Conservation (phyloP, 345 rosid species). For the Ricinus communis region DNA sequence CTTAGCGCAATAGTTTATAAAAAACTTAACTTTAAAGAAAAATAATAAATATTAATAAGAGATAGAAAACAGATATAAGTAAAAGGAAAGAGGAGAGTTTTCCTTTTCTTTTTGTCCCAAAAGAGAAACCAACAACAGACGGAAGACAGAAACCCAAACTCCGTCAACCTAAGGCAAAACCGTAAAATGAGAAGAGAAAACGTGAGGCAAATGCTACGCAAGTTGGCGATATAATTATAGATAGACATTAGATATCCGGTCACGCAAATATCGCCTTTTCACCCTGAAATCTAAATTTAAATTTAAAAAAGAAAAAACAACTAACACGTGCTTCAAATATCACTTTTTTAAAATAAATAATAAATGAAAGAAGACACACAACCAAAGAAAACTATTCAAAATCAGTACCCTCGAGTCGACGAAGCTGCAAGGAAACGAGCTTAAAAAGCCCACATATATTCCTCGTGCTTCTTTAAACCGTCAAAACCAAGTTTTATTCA, state of each 20-base stretch:
- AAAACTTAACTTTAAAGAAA: too few relatives aligned
- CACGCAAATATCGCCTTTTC: slow-evolving; percentile 19
- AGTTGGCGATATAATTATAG: not conserved
- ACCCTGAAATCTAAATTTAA: too few relatives aligned
- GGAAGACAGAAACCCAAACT: not conserved
- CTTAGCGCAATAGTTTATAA: too few relatives aligned
- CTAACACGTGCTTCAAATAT: slow-evolving; percentile 42
- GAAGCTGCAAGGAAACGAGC: slow-evolving; percentile 21
- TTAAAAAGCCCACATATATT: slow-evolving; percentile 31
- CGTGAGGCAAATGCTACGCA: not conserved
- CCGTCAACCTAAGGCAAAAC: not conserved
- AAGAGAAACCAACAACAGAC: too few relatives aligned
- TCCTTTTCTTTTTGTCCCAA: too few relatives aligned
- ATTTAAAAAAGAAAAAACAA: slow-evolving; percentile 9
- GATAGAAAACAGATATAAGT: too few relatives aligned
- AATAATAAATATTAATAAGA: too few relatives aligned
- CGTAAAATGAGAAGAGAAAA: not conserved
- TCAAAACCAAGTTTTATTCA: too few relatives aligned
- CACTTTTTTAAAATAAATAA: not conserved
- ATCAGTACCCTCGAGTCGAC: not conserved
- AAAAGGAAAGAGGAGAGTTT: too few relatives aligned
- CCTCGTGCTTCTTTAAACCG: slow-evolving; percentile 49
- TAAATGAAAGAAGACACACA: not conserved
- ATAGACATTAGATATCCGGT: too few relatives aligned
- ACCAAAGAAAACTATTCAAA: not conserved